Base-by-base conservation (phyloP, 2,329 filamentous ascomycete species). In the Paracoccidioides brasiliensis region DNA sequence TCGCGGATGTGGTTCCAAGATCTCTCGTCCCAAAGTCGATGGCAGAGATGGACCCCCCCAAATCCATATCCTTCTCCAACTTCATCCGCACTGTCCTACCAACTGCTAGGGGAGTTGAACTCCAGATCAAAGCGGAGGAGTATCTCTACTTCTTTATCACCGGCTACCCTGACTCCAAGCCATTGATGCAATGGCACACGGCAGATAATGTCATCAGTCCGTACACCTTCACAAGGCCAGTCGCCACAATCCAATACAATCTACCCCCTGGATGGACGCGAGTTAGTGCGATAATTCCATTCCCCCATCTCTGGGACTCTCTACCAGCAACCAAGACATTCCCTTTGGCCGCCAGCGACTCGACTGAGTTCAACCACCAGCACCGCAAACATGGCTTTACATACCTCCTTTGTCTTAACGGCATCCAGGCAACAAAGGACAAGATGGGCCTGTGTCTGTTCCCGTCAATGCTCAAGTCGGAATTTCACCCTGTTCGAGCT, bases 121-220 rank as follows among this genome's bases (percentile, higher is more conserved):
- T 51, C 35, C 15, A 40, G 48, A 7, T 51, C 35, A 3, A 14
- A 5, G 9, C 33, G 5, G 28, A 28, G 15, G 48, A 51, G 12
- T 30, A 51, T 12, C 35, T 51, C 48, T 38, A 38, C 48, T 51
- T 51, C 33, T 40, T 37, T 7, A 51, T 51, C 22, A n/a, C n/a
- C 33, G 48, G 48, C 35, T 22, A 40, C 28, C 48, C 48, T 40
- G 48, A 35, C 35, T 51, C 48, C 35, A 51, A 40, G n/a, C 48
- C 48, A 22, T 10, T 51, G 22, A 51, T 51, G 48, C 48, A 51
- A 22, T 51, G 48, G 48, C 48, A 51, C 48, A 51, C 48, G 10
- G 28, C 33, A 38, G 48, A 40, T 8, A 51, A 51, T 35, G 33
- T 51, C 9, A 35, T 40, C 33, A 51, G 48, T 33, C 15, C 22